Evolutionary conservation across 1,284 basidiomycete genomes (phyloP), one percentile per base, ranked within the genome.

Genomic region (Heterobasidion irregulare): DNA sequence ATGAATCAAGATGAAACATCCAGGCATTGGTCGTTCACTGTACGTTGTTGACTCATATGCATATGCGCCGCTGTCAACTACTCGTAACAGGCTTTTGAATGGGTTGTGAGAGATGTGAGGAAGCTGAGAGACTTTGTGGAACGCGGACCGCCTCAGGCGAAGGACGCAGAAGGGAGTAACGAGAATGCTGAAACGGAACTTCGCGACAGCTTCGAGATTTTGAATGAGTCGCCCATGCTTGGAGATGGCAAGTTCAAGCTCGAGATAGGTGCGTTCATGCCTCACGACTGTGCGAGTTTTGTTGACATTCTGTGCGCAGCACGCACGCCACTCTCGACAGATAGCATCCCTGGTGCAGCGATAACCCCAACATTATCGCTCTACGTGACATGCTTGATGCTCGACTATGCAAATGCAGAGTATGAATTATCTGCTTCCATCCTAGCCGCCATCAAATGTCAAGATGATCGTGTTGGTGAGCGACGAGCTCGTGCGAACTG

Each of bases 171-270:
- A n/a, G 52, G 26, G 12, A 56, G 53, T 8, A 48, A 49, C 18
- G 45, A 26, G n/a, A 54, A 41, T 41, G 38, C n/a, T 10, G 38
- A 50, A 10, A 34, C 56, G n/a, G 60, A 65, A 62, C 44, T 26
- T 26, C 26, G 65, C 65, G 34, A 70, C 5, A 71, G 73, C n/a
- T 85, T 85, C 56, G 83, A 85, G 55, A 68, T 86, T 3, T 68
- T 88, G 47, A 80, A 77, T 58, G 78, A 84, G 60, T 83, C 83
- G 0, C 80, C 82, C 13, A 73, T 80, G 53, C 71, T 88, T n/a
- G 84, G 81, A 47, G 84, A 87, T 56, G 79, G 80, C 53, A 85
- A 84, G 66, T 89, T 83, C 71, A 88, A 86, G 65, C 72, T 89
- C 0, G 84, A 86, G 65, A 80, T 86, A 58, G 76, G 82, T 79